A percentile compares a stretch with the other conserved stretches of the same genome.
These are phyloP conservation scores for Ramaria rubella DNA, from an alignment of 768 basidiomycete genomes.

Conservation along the genomic window DNA sequence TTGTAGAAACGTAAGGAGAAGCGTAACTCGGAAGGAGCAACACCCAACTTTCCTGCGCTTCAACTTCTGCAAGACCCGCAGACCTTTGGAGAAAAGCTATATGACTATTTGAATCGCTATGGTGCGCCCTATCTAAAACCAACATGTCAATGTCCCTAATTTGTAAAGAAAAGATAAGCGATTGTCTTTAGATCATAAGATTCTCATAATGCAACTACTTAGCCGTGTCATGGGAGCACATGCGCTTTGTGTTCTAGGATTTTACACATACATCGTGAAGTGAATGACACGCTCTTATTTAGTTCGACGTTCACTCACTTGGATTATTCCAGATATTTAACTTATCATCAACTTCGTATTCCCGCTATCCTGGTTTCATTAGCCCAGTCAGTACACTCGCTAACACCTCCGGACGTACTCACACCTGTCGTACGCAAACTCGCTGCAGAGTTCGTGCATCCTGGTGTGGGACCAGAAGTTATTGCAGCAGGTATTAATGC, in stretches of 20 bases:
- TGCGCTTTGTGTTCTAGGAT: conserved; percentile 87
- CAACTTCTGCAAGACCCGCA: conserved; percentile 94
- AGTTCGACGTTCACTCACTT: not conserved
- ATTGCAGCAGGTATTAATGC: conserved; percentile 95
- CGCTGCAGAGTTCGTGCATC: conserved; percentile 94
- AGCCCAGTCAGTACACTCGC: conserved; percentile 90
- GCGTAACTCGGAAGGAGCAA: conserved; percentile 18
- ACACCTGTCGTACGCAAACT: conserved; percentile 87
- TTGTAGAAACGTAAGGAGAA: conserved; percentile 31
- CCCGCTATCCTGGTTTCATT: conserved; percentile 91
- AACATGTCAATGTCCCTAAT: not conserved
- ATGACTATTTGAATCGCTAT: conserved; percentile 71
- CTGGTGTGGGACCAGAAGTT: conserved; percentile 92
- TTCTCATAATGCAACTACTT: conserved; percentile 93
- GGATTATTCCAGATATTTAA: conserved; percentile 62
- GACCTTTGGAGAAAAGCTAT: conserved; percentile 90
- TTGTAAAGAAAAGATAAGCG: conserved; percentile 57
- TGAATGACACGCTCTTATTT: conserved; percentile 13
- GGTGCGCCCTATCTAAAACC: conserved; percentile 19
- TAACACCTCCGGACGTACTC: conserved; percentile 89
- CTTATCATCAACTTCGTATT: conserved; percentile 85
- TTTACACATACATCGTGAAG: conserved; percentile 89
- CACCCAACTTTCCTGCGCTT: conserved; percentile 83
- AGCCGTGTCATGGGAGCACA: conserved; percentile 90
- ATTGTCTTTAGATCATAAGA: conserved; percentile 95